Conservation (phyloP, 805 yeast species). For the Nakazawaea wickerhamii region DNA sequence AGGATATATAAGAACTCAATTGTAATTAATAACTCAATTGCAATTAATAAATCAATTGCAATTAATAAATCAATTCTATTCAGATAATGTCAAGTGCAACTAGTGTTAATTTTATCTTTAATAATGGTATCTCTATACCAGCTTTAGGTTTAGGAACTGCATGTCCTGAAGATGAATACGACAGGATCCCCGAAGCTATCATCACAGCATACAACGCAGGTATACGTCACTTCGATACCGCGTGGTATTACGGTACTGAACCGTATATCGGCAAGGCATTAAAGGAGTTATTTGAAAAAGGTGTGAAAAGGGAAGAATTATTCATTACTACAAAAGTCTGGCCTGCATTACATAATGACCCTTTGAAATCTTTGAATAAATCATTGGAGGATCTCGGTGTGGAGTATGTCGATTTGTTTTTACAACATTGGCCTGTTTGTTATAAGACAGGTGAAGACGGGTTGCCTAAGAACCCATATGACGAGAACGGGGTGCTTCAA, state of each 20-base stretch:
- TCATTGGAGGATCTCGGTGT: conserved; percentile 37
- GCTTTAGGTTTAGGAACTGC: conserved; percentile 65
- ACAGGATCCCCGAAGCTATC: conserved; percentile 42
- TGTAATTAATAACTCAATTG: not conserved
- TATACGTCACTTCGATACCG: conserved; percentile 47
- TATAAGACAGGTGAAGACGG: conserved; percentile 37
- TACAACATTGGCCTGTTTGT: conserved; percentile 48
- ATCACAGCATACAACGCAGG: conserved; percentile 51
- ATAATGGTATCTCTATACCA: conserved; percentile 57
- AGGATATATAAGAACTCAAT: not conserved
- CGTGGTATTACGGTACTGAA: conserved; percentile 45
- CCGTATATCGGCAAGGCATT: conserved; percentile 39
- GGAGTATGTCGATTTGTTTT: conserved; percentile 40
- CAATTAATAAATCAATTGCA: not conserved
- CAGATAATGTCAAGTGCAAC: conserved; percentile 5
- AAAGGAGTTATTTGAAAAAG: conserved; percentile 40
- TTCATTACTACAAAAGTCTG: conserved; percentile 74
- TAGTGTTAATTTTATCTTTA: conserved; percentile 27
- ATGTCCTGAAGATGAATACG: conserved; percentile 26
- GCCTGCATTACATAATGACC: conserved; percentile 38
- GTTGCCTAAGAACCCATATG: conserved; percentile 30
- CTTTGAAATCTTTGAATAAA: conserved; percentile 34
- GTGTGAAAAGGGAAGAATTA: conserved; percentile 46
- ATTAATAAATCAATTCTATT: not conserved
- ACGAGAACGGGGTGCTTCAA: conserved; percentile 41